Evolutionary conservation across 345 rosid species (phyloP), one percentile per base, ranked within the genome.

Genomic region (Luvunga scandens): DNA sequence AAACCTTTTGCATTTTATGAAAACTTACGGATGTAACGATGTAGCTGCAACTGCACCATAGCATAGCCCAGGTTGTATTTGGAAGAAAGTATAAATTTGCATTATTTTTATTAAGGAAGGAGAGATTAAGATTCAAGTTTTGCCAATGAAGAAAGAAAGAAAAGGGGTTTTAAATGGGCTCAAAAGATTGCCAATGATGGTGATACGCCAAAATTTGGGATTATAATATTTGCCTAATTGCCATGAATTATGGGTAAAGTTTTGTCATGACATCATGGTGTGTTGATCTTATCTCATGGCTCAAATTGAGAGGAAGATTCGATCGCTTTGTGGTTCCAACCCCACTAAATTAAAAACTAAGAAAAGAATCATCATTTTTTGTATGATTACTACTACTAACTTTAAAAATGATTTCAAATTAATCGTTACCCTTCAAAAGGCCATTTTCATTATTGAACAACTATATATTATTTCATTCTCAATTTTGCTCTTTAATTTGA

Each of bases 171-270:
- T 34, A 67, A 31, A 30, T 36, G 16, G 30, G 53, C 63, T 66
- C 60, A 22, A 55, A 72, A 62, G 22, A 18, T 30, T 3, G 50
- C 18, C 48, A 78, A 36, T 71, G 85, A 67, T 78, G 78, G 78
- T 72, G 78, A 75, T 56, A 75, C 68, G 76, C 69, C 69, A 60
- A 68, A 27, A 24, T 61, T 75, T 39, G 13, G 55, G 56, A 33
- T 57, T 70, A 75, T 34, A 36, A 8, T 77, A 67, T 73, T 59
- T 62, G 1, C 13, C 24, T 1, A 42, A 7, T 16, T 2, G 12
- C 82, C 84, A 67, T 88, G 84, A 79, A 86, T 84, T 81, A 55
- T 70, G 87, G 70, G 61, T 56, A 30, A 75, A 75, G 77, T 9
- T 3, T 24, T 75, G 36, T 62, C 78, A 77, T 88, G 93, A 88